A percentile compares a stretch with the other conserved stretches of the same genome.
These are phyloP conservation scores for Paramecium pentaurelia DNA, from an alignment of 73 alveolate species.

Conservation along the genomic window DNA sequence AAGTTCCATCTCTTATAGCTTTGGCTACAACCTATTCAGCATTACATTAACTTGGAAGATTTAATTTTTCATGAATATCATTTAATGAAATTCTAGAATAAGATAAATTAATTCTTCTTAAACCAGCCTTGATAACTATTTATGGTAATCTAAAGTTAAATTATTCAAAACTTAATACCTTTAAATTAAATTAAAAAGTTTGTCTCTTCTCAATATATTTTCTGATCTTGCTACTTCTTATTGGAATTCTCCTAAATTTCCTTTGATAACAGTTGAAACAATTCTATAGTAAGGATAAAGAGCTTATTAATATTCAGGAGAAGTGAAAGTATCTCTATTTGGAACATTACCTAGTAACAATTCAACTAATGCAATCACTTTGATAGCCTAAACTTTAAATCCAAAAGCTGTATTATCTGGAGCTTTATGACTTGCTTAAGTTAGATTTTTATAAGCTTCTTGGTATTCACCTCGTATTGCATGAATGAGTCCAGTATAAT, in stretches of 20 bases:
- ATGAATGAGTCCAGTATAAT: conserved; percentile 91
- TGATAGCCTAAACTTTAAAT: conserved; percentile 87
- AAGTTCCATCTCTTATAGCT: conserved; percentile 97
- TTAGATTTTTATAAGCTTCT: conserved; percentile 85
- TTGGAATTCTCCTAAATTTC: conserved; percentile 87
- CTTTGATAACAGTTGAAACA: conserved; percentile 86
- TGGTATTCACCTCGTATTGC: conserved; percentile 93
- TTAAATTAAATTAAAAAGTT: conserved; percentile 76
- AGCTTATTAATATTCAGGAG: conserved; percentile 72
- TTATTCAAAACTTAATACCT: conserved; percentile 64
- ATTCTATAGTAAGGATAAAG: conserved; percentile 85
- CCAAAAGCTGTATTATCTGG: conserved; percentile 95
- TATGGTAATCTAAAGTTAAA: conserved; percentile 56
- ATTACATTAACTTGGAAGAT: conserved; percentile 81
- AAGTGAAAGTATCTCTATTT: conserved; percentile 82
- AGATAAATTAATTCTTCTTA: conserved; percentile 89
- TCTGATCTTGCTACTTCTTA: conserved; percentile 72
- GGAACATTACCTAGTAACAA: conserved; percentile 96
- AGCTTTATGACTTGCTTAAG: conserved; percentile 92
- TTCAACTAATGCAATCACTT: conserved; percentile 84
- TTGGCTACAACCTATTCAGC: conserved; percentile 95
- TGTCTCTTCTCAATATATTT: conserved; percentile 77
- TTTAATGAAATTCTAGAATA: conserved; percentile 88
- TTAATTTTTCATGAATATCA: conserved; percentile 87
- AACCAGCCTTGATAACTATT: conserved; percentile 93